Evolutionary conservation across 257 asterid genomes (phyloP), one percentile per base, ranked within the genome.

Genomic region (Plantago ovata): DNA sequence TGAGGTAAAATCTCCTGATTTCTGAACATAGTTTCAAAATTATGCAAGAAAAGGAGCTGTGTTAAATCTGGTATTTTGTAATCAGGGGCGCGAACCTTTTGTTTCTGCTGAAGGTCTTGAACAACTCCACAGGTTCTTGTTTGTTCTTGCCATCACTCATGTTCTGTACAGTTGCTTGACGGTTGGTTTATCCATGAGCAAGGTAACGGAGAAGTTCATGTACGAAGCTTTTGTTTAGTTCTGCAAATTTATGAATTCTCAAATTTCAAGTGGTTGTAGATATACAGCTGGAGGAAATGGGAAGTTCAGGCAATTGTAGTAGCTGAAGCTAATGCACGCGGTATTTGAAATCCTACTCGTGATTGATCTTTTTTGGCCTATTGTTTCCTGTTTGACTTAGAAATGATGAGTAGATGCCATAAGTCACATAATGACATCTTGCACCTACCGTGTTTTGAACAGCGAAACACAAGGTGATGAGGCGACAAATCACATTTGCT

Each of bases 211-310:
- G 13, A 4, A 21, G 10, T 48, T 60, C 16, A 40, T 38, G 38
- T n/a, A 32, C 21, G 13, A 4, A 15, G 13, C 4, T 55, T 56
- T 42, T 15, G 51, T 43, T 43, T n/a, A 10, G 46, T 10, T 11
- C 36, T 58, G 50, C 38, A 49, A 18, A 44, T 33, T 39, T 12
- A 41, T 54, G 38, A 16, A 18, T 13, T 21, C 11, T 28, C 50
- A 13, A 36, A 13, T 21, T 64, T 23, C 19, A 14, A 40, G 33
- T 64, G 28, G 53, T 72, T 73, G 78, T 55, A 90, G 97, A 90
- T 86, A 65, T 90, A 90, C 64, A 90, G 95, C 74, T 90, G 97
- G 97, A 86, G 95, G 71, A 86, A 86, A 69, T 90, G 95, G 95
- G 97, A 90, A 76, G 62, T 75, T 68, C 94, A 81, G 67, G 84